Base-by-base conservation (phyloP, 192 early-diverging fungal genomes). In the Coemansia sp. region DNA sequence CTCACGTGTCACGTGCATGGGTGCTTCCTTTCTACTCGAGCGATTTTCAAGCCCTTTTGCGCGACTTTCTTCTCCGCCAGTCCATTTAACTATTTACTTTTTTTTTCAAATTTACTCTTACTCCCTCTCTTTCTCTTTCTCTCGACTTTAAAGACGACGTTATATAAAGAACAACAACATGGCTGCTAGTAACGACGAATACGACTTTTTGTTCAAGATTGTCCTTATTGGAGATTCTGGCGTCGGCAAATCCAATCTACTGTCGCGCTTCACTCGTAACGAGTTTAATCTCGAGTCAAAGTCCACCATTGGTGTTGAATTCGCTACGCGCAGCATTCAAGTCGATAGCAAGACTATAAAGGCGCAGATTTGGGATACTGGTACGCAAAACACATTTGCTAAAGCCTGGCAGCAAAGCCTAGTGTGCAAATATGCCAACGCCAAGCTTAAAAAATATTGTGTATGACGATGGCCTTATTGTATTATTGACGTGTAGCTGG, bases 351-450 rank as follows among this genome's bases (percentile, higher is more conserved):
- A 99, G 87, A 96, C 93, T 14, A 96, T 99, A 82, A 99, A 98
- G 85, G 95, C 95, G 50, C 96, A 99, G 81, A 98, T 99, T 82
- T 99, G 97, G 97, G 97, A 99, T 86, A 99, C 97, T 64, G 97
- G 94, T 69, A 89, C 88, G 63, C 78, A 80, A 64, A 23, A 35
- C 40, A 46, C 39, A n/a, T 17, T 53, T 32, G 62, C 35, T 14
- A 23, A 11, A 14, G 35, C 21, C 17, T 23, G 62, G 17, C n/a
- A 30, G 42, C 62, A 16, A 19, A 49, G 17, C 47, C n/a, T 49
- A 19, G 9, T 21, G 19, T 19, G 19, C 19, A 21, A 21, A 19
- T 49, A 49, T 23, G 47, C 47, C 6, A 49, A 21, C 47, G 47
- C 26, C 52, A 53, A 26, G 26, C 52, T 53, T 11, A 53, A 47